phyloP scores from a whole-genome alignment of 2,329 filamentous ascomycete species.

The Didymella arachidicola region DNA sequence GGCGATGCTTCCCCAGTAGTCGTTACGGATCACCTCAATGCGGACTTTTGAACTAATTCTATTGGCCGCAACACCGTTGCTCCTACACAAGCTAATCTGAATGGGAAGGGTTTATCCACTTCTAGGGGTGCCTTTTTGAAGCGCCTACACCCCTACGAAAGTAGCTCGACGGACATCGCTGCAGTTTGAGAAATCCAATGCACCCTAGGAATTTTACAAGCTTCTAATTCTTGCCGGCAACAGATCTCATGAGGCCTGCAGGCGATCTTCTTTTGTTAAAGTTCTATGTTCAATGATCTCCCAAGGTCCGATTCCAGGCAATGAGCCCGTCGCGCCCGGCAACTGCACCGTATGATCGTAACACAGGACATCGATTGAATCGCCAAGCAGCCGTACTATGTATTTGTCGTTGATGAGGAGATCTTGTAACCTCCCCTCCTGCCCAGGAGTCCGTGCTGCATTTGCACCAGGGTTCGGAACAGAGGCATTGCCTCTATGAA shows the following conservation, averaged over 20 bases:
- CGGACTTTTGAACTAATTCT: background rate
- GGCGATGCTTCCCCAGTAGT: background rate
- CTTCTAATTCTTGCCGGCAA: background rate
- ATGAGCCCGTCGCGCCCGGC: slow-evolving; percentile 1
- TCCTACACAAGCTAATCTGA: background rate
- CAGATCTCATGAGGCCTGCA: background rate
- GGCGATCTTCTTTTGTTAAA: background rate
- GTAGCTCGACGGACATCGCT: background rate
- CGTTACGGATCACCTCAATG: background rate
- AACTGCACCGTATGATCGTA: slow-evolving; percentile 16
- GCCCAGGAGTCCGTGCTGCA: too few species aligned
- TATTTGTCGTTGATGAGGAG: slow-evolving; percentile 13
- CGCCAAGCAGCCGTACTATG: slow-evolving; percentile 2
- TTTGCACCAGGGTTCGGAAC: background rate
- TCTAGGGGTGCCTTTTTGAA: background rate
- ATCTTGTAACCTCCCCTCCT: background rate
- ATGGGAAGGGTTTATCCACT: background rate
- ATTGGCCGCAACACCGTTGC: background rate
- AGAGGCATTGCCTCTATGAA: slow-evolving; percentile 5
- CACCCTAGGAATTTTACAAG: background rate
- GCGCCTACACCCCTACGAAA: background rate
- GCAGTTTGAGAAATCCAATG: background rate
- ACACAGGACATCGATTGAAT: slow-evolving; percentile 9
- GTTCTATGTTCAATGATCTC: background rate
- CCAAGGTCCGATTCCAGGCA: slow-evolving; percentile 7